A percentile compares a stretch with the other conserved stretches of the same genome.
Conservation (phyloP, 2,329 filamentous ascomycete genomes). For the Amylocarpus encephaloides region DNA sequence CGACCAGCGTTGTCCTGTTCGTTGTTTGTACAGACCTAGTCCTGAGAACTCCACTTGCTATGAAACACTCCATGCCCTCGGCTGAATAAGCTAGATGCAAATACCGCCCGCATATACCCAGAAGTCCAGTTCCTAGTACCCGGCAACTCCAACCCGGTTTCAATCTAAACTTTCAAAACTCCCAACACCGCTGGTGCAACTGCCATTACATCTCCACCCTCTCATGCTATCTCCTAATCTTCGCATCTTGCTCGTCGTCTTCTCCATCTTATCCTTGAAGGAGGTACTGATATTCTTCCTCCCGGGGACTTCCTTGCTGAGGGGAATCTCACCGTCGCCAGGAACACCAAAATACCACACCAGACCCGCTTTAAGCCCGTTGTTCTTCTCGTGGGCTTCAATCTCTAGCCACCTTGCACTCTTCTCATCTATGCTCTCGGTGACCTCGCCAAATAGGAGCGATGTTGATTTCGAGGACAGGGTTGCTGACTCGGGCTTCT, state of each 20-base stretch:
- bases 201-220: background rate
- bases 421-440: background rate
- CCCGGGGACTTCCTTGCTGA: background rate
- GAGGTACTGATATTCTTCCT: background rate
- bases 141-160: no score
- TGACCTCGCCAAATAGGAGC: constrained; percentile 2
- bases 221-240: background rate
- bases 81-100: background rate
- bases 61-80: background rate
- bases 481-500: background rate
- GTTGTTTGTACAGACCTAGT: background rate
- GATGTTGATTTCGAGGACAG: background rate
- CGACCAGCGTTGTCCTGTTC: background rate
- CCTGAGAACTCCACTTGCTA: background rate
- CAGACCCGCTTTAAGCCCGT: background rate
- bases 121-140: no score
- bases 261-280: background rate
- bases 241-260: background rate
- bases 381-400: background rate
- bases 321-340: background rate
- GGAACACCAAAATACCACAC: background rate
- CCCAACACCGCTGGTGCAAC: background rate
- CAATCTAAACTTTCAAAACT: background rate
- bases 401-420: background rate
- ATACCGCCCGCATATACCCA: background rate